phyloP scores from a whole-genome alignment of 768 basidiomycete species.

The Saitozyma sp. region DNA sequence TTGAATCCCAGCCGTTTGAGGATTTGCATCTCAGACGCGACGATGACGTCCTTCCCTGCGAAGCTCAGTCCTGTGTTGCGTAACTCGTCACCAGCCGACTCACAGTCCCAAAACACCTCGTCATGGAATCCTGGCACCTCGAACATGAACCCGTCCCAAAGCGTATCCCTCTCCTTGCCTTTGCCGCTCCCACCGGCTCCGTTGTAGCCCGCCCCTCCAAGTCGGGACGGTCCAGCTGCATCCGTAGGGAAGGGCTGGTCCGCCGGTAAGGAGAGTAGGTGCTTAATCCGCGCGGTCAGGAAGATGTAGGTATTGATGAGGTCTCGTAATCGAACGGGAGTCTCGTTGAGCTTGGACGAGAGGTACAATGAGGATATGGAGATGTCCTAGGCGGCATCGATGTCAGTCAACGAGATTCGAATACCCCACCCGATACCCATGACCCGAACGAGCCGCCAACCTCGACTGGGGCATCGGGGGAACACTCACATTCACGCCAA shows the following conservation, averaged over 20 bases:
- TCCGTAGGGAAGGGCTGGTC: conserved; percentile 23
- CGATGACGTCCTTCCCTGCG: conserved; percentile 78
- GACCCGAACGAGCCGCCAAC: too few species aligned
- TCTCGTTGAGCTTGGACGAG: conserved; percentile 96
- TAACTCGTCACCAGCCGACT: conserved; percentile 2
- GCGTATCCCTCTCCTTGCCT: conserved; percentile 24
- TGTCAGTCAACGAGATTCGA: conserved; percentile 7
- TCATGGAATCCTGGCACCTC: conserved; percentile 45
- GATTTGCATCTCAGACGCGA: conserved; percentile 95
- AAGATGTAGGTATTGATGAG: conserved; percentile 92
- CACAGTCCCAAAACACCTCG: conserved; percentile 70
- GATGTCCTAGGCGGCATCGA: conserved; percentile 66
- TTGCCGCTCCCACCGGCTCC: conserved; percentile 59
- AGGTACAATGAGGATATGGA: conserved; percentile 84
- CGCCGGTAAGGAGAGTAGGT: conserved; percentile 58
- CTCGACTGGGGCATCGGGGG: neutral
- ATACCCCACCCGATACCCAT: neutral
- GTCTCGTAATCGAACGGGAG: conserved; percentile 85
- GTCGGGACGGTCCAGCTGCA: conserved; percentile 3
- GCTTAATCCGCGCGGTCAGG: conserved; percentile 70
- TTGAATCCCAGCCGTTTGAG: conserved; percentile 95
- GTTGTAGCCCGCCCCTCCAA: conserved; percentile 70
- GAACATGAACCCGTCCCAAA: conserved; percentile 42
- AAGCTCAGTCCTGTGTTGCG: neutral
- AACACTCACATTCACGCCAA: conserved; percentile 78